These are phyloP conservation scores for Petunia hybrid DNA, from an alignment of 305 asterid species.

Conservation along the genomic window DNA sequence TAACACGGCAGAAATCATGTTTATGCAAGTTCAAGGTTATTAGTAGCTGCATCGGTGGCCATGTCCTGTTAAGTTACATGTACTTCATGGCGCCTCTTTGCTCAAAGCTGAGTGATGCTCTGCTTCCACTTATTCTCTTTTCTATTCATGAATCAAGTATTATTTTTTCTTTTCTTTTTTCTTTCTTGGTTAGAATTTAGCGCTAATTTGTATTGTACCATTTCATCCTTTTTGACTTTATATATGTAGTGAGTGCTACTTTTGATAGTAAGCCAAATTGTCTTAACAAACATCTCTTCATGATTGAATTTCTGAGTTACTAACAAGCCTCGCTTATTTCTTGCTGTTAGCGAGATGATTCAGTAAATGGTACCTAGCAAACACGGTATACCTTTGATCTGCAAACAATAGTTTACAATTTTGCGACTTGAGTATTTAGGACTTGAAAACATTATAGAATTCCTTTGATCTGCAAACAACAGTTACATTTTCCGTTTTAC, in stretches of 20 bases:
- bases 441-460: not conserved
- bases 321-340: not conserved
- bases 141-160: conserved; percentile 1
- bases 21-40: not conserved
- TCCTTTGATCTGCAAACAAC: not conserved
- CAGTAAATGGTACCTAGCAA: not conserved
- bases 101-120: conserved; percentile 17
- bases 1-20: conserved; percentile 40
- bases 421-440: not conserved
- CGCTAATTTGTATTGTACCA: conserved; percentile 25
- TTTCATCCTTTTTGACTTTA: conserved; percentile 20
- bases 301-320: conserved; percentile 5
- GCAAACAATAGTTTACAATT: no score
- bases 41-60: conserved; percentile 12
- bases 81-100: not conserved
- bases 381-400: not conserved
- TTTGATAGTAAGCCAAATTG: not conserved
- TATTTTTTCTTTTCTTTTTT: conserved; percentile 2
- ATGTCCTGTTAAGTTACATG: not conserved
- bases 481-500: not conserved
- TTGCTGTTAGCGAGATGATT: not conserved
- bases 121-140: not conserved
- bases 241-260: not conserved
- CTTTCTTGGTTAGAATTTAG: conserved; percentile 2
- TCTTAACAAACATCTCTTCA: not conserved